Evolutionary conservation across 331 rosid genomes (phyloP), one percentile per base, ranked within the genome.

Genomic region (Malus hybrid): DNA sequence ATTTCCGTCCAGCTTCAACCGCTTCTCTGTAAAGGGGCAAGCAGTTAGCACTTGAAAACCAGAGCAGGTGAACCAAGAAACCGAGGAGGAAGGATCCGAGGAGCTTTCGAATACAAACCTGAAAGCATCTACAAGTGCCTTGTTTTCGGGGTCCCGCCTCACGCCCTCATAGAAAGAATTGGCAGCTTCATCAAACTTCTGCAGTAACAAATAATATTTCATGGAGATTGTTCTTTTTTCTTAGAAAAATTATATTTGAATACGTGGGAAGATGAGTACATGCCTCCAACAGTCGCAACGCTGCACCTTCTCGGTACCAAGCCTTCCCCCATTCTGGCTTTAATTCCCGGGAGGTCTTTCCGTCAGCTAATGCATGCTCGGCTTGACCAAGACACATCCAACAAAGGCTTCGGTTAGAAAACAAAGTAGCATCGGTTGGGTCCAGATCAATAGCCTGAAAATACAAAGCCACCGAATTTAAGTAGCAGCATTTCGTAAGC

Each of bases 271-370:
- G n/a, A 29, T 59, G 50, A 65, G n/a, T 55, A 70, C 92, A 59
- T 84, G 87, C 99, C 99, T 89, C 96, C 83, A 95, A 81, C 56
- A 90, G 80, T 32, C 93, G 91, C 76, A 92, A 86, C 50, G 98
- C 99, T 57, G 98, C 98, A 34, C 98, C 99, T 90, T 90, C 99
- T 20, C 98, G 90, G 63, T 89, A 95, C 85, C 99, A 92, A 83
- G 96, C 97, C 85, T 95, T 95, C 20, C 93, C 79, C 99, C 99
- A 95, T 79, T 92, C 93, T 19, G 99, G 97, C 82, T 83, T 88
- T 83, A 92, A 76, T 50, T 85, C 86, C 86, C 97, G 85, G 82
- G 96, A 92, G 34, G 91, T 85, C 86, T 89, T 95, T 70, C 97
- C 99, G 80, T 95, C 99, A 44, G 85, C 90, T 76, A 95, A 82